phyloP scores from a whole-genome alignment of 345 rosid species.

The Psidium friedrichsthalianum region DNA sequence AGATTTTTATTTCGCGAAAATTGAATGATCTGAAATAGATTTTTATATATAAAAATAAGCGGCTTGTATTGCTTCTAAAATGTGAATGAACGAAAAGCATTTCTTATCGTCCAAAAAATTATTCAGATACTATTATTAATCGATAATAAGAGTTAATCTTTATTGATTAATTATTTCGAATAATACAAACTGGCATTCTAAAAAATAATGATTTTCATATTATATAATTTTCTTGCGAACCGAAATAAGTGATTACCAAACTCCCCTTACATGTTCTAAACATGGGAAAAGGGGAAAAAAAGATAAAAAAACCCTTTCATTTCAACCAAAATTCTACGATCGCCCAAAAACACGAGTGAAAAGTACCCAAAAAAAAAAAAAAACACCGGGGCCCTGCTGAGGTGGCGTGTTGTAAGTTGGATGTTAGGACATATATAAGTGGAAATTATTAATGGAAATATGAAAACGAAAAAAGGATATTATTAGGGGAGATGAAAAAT shows the following conservation, averaged over 20 bases:
- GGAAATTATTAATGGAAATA: neutral
- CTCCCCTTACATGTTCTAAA: neutral
- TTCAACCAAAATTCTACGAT: neutral
- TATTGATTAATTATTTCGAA: neutral
- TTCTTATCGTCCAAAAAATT: neutral
- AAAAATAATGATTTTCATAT: neutral
- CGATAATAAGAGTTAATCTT: neutral
- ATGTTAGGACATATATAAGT: neutral
- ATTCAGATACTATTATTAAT: accelerated
- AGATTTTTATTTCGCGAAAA: too few species aligned
- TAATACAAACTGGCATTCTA: accelerated
- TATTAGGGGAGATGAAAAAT: accelerated
- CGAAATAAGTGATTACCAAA: neutral
- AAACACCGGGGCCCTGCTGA: neutral
- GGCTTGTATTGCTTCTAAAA: too few species aligned
- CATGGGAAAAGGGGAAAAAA: neutral
- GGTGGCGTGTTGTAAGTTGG: neutral
- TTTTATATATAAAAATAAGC: too few species aligned
- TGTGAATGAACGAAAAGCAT: too few species aligned
- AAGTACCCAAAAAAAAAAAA: neutral
- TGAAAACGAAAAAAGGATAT: neutral
- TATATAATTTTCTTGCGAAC: accelerated
- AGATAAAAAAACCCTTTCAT: neutral
- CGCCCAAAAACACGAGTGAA: neutral
- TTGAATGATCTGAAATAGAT: too few species aligned